Evolutionary conservation across 352 stramenopile species (phyloP).

Genomic region (Phytophthora pisi): DNA sequence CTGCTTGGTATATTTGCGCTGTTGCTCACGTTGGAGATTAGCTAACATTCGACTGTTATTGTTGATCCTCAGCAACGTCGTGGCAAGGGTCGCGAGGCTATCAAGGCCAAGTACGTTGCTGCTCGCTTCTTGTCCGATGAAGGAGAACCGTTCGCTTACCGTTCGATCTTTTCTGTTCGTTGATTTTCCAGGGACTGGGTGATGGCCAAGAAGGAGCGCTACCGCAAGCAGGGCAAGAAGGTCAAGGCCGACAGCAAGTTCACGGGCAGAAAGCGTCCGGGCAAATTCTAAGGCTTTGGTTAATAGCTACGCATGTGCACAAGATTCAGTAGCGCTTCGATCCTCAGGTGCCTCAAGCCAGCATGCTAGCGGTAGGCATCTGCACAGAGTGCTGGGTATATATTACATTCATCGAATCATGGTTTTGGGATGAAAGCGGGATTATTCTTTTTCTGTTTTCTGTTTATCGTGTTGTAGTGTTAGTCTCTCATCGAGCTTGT

Average conservation of each 20-base stretch:
- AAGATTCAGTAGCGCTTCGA: conserved; percentile 19
- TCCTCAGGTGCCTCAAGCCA: background rate
- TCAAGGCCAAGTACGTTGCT: conserved; percentile 67
- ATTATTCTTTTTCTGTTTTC: conserved; percentile 5
- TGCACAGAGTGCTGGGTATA: conserved; percentile 47
- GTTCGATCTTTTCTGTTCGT: conserved; percentile 29
- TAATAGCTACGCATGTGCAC: conserved; percentile 21
- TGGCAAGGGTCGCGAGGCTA: conserved; percentile 52
- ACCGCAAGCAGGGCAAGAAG: conserved; percentile 97
- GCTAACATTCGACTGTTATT: conserved; percentile 7
- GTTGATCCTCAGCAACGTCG: conserved; percentile 48
- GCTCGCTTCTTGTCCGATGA: background rate
- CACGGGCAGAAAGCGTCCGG: conserved; percentile 95
- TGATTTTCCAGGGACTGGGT: conserved; percentile 91
- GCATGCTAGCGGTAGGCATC: background rate
- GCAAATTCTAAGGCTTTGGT: conserved; percentile 90
- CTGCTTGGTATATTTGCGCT: background rate
- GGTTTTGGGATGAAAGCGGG: conserved; percentile 25
- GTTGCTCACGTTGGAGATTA: conserved; percentile 1
- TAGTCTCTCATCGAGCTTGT: conserved; percentile 8
- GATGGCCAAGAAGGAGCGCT: conserved; percentile 97
- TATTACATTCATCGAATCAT: conserved; percentile 52
- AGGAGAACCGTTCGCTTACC: conserved; percentile 4
- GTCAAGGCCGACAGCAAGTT: conserved; percentile 98
- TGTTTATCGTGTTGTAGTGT: conserved; percentile 20